Base-by-base conservation (phyloP, 805 yeast genomes). In the Teunomyces lycoperdinae region DNA sequence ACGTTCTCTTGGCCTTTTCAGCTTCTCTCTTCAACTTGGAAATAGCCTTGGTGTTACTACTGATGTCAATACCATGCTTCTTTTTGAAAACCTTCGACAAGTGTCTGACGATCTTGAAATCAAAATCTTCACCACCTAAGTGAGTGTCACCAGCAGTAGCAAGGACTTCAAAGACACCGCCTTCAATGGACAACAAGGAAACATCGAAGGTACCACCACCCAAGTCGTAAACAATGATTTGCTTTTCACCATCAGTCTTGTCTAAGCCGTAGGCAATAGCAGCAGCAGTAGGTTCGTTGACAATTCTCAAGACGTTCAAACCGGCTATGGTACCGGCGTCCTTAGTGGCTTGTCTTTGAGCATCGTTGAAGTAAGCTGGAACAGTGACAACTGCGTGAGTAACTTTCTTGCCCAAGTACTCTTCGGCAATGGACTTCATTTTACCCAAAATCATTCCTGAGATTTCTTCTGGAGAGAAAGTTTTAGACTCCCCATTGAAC, bases 241-340 rank as follows among this genome's bases (percentile, higher is more conserved):
- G 76, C 60, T 70, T 73, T 66, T 73, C 77, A 20, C 54, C 55
- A 50, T 61, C 66, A 48, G 61, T 51, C 62, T 62, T 61, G 61
- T 62, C 66, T 58, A 62, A 61, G 42, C 67, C 67, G 58, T 62
- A 62, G 41, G 67, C 67, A 49, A 62, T 62, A 50, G 67, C 67
- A 47, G 67, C 67, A 43, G 67, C 67, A 40, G 67, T 62, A 62
- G 96, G 96, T 78, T 88, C 96, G 68, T 88, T 88, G 53, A 88
- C 92, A 60, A 88, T 88, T 79, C 96, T 85, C 71, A 88, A 76
- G 55, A 88, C 89, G 67, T 85, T 87, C 67, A 88, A 78, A 61
- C 96, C 96, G 43, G 96, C 95, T 78, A 88, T 88, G 52, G 85
- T 80, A 77, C 96, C 96, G 39, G 96, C 96, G 68, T 88, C 95